A percentile compares a stretch with the other conserved stretches of the same genome.
Conservation (phyloP, 2,329 filamentous ascomycete species). For the Hymenoscyphus scutula region DNA sequence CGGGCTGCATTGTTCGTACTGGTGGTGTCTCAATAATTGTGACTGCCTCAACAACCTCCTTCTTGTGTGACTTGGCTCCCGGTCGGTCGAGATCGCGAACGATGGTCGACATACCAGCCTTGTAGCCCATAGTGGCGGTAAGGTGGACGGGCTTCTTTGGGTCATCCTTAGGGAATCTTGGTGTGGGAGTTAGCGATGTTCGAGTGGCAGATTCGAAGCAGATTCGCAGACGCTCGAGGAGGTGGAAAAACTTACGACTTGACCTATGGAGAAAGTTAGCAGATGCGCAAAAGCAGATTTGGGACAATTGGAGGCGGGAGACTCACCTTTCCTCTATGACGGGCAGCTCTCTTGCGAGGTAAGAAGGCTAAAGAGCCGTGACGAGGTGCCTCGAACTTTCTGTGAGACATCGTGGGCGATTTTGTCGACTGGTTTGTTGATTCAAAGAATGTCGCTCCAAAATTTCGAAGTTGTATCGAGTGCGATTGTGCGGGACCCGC, state of each 20-base stretch:
- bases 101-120: constrained; percentile 99
- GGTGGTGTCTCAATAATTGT: constrained; percentile 90
- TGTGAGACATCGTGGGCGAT: constrained; percentile 28
- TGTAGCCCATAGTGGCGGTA: constrained; percentile 98
- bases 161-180: constrained; percentile 98
- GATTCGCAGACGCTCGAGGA: neutral
- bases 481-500: neutral
- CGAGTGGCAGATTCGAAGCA: neutral
- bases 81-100: constrained; percentile 95
- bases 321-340: constrained; percentile 98
- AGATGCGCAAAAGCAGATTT: constrained; percentile 3
- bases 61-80: constrained; percentile 99
- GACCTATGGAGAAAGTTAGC: constrained; percentile 15
- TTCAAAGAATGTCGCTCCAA: neutral
- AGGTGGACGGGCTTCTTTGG: constrained; percentile 99
- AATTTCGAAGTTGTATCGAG: neutral
- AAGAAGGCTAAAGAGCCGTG: constrained; percentile 91
- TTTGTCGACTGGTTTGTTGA: constrained; percentile 3
- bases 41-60: constrained; percentile 89
- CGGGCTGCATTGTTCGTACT: constrained; percentile 85
- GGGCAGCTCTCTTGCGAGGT: constrained; percentile 86
- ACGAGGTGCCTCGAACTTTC: constrained; percentile 65
- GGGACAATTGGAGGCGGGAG: neutral
- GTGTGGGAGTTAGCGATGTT: constrained; percentile 24
- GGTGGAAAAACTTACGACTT: constrained; percentile 16